Conservation (phyloP, 306 rosid species). For the Argentina anserina region DNA sequence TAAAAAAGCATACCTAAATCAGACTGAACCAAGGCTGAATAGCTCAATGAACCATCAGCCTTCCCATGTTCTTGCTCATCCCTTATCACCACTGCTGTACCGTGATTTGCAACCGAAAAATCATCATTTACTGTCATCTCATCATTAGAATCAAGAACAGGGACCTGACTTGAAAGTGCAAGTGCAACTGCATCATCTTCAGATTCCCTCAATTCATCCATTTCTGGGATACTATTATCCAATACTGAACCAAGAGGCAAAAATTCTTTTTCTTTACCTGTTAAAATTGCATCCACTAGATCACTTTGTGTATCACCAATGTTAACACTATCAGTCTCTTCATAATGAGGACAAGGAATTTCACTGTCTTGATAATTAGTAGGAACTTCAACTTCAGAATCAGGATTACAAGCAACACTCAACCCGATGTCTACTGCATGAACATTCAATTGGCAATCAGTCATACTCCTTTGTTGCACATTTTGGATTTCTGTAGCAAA, state of each 20-base stretch:
- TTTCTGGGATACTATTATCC: constrained; percentile 24
- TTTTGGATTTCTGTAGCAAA: constrained; percentile 20
- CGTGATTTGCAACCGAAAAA: constrained; percentile 23
- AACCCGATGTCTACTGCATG: constrained; percentile 16
- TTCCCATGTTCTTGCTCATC: constrained; percentile 39
- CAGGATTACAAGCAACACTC: constrained; percentile 17
- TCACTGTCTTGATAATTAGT: constrained; percentile 20
- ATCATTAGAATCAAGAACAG: constrained; percentile 24
- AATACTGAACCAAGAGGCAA: constrained; percentile 21
- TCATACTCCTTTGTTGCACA: constrained; percentile 15
- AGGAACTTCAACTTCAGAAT: constrained; percentile 25
- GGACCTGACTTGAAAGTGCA: constrained; percentile 30
- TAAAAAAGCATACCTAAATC: constrained; percentile 38
- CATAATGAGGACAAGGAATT: constrained; percentile 21
- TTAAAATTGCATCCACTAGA: constrained; percentile 15
- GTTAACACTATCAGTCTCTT: constrained; percentile 22
- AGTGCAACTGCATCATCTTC: constrained; percentile 28
- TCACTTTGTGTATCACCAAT: constrained; percentile 26
- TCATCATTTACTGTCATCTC: constrained; percentile 22
- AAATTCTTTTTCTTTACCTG: constrained; percentile 23
- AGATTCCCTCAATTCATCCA: constrained; percentile 21
- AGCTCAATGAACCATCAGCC: constrained; percentile 24
- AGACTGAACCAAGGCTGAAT: constrained; percentile 27
- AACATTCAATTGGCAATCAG: constrained; percentile 21
- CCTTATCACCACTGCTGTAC: constrained; percentile 28